Evolutionary conservation across 2,329 filamentous ascomycete species (phyloP), one percentile per base, ranked within the genome.

Genomic region (Hypomyces perniciosus): DNA sequence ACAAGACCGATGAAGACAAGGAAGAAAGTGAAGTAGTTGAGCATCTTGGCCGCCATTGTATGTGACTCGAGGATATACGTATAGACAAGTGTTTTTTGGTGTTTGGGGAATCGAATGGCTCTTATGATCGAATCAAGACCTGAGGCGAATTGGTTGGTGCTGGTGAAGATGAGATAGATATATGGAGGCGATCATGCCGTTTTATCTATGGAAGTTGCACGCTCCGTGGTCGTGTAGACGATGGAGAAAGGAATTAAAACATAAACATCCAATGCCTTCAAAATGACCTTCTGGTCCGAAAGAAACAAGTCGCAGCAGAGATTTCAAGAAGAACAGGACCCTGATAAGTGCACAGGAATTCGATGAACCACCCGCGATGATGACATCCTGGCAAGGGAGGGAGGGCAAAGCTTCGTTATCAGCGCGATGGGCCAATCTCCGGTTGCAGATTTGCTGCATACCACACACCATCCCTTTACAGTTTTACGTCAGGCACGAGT

Each of bases 391-490:
- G 20, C 28, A 40, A 52, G 50, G 39, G 39, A 28, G 44, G 41
- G 50, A 48, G 27, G 40, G 39, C 7, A 40, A 30, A 7, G 34
- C 37, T 39, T 40, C 20, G 50, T 44, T 52, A 52, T 52, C 44
- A 44, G 47, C 26, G 13, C 45, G 26, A 44, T 48, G 13, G 42
- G 20, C 50, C 50, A 52, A 52, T 52, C 50, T 45, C 41, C 37
- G 41, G 43, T 33, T 40, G 41, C 28, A 34, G 45, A 29, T 38
- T 33, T 45, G 29, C 47, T 43, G 50, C 44, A 48, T 47, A 44
- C 40, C 50, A 40, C 48, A 46, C 42, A 13, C 48, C 48, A 51
- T 51, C 45, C 48, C 48, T 46, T 51, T 42, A 38, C 43, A 45
- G 45, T 45, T 51, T 35, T 43, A 37, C 27, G 41, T 46, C 43